Percentiles rank a stretch among this genome's conserved stretches.
These are phyloP conservation scores for Saturnispora dispora DNA, from an alignment of 805 yeast species.

Conservation along the genomic window DNA sequence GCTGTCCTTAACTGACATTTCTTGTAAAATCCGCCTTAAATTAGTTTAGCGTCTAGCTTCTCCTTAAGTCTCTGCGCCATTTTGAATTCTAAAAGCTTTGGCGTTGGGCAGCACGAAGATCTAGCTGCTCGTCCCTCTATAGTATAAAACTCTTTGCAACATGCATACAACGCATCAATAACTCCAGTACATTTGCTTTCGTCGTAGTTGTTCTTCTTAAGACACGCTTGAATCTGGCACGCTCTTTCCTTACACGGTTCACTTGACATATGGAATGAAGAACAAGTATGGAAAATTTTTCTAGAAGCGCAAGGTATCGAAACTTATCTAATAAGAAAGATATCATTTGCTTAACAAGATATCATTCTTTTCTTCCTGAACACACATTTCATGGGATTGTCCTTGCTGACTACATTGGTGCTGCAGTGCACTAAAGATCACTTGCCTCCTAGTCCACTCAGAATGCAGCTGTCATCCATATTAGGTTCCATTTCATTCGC, in stretches of 20 bases:
- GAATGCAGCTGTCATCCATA: constrained; percentile 40
- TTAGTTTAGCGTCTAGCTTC: constrained; percentile 47
- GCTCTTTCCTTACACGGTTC: constrained; percentile 71
- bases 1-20: constrained; percentile 71
- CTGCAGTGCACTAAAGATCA: not conserved
- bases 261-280: not conserved
- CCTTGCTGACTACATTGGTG: not conserved
- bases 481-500: constrained; percentile 68
- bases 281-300: not conserved
- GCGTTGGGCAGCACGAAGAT: constrained; percentile 74
- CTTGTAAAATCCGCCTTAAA: not conserved
- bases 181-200: constrained; percentile 64
- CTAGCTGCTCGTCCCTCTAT: constrained; percentile 49
- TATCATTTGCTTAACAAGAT: not conserved
- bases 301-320: not conserved
- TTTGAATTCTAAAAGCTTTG: constrained; percentile 51
- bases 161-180: constrained; percentile 63
- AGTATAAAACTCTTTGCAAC: constrained; percentile 62
- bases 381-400: not conserved
- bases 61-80: constrained; percentile 54
- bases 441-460: not conserved
- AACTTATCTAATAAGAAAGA: not conserved
- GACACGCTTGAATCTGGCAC: constrained; percentile 77
- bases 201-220: constrained; percentile 50
- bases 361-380: not conserved